Evolutionary conservation across 306 rosid species (phyloP).

Genomic region (Begonia fuchsioides): DNA sequence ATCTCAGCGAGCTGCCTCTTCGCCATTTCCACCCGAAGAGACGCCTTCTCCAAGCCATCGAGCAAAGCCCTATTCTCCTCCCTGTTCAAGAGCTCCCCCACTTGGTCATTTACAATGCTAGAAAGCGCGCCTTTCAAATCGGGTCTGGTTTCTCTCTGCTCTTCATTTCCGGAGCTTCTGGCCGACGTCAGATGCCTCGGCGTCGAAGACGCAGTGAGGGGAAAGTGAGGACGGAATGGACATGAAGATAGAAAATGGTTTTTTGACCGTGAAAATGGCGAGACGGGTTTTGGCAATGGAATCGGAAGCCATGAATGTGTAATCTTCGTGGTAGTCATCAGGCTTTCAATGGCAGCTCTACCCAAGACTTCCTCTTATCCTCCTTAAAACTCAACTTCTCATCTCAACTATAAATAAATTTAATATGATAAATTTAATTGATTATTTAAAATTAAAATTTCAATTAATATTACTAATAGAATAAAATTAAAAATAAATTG

Average conservation of each 20-base stretch:
- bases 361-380: too few species aligned
- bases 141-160: conserved; percentile 11
- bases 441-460: too few species aligned
- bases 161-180: conserved; percentile 16
- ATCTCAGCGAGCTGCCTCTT: conserved; percentile 45
- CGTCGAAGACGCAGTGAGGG: conserved; percentile 9
- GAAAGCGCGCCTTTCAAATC: conserved; percentile 31
- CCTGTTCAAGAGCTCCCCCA: conserved; percentile 38
- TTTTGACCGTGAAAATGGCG: conserved; percentile 5
- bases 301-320: conserved; percentile 18
- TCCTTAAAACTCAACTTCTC: too few species aligned
- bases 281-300: conserved; percentile 18
- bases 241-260: conserved; percentile 7
- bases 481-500: too few species aligned
- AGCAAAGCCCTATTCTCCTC: conserved; percentile 57
- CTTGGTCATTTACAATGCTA: conserved; percentile 37
- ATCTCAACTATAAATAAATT: too few species aligned
- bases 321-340: conserved; percentile 13
- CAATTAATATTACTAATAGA: too few species aligned
- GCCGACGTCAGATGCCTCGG: conserved; percentile 15
- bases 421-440: too few species aligned
- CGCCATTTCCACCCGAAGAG: conserved; percentile 55
- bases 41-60: conserved; percentile 63
- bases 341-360: background rate
- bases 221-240: background rate